Percentiles rank a stretch among this genome's conserved stretches.
Conservation (phyloP, 2,329 filamentous ascomycete genomes). For the Parastagonospora avenae region DNA sequence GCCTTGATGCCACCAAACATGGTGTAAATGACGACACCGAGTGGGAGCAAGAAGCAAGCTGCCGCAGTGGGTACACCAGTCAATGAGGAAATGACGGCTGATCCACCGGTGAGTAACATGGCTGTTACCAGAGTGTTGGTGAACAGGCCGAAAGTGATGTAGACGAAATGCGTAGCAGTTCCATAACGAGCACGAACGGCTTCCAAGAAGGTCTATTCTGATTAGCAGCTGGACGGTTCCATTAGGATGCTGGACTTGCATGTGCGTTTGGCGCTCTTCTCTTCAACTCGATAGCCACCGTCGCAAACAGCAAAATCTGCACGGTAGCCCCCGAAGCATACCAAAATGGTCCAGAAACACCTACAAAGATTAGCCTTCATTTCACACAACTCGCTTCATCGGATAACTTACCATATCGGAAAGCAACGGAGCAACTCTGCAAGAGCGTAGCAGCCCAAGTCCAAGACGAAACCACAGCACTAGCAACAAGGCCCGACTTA, state of each 20-base stretch:
- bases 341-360: constrained; percentile 41
- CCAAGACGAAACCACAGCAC: constrained; percentile 36
- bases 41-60: constrained; percentile 80
- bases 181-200: constrained; percentile 86
- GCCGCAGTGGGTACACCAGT: constrained; percentile 76
- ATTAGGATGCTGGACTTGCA: constrained; percentile 11
- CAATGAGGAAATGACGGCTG: constrained; percentile 61
- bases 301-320: constrained; percentile 39
- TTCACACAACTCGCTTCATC: not conserved
- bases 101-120: constrained; percentile 85
- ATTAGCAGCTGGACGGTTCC: not conserved
- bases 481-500: constrained; percentile 39
- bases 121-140: constrained; percentile 87
- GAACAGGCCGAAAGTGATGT: constrained; percentile 79
- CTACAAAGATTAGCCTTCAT: constrained; percentile 8
- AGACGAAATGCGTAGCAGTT: constrained; percentile 72
- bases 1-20: constrained; percentile 74
- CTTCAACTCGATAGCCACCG: constrained; percentile 40
- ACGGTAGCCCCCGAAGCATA: constrained; percentile 41
- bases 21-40: constrained; percentile 83
- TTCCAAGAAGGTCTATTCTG: constrained; percentile 76
- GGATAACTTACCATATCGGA: constrained; percentile 33
- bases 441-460: constrained; percentile 39
- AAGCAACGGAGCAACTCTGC: constrained; percentile 38
- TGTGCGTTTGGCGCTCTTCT: constrained; percentile 40